A percentile compares a stretch with the other conserved stretches of the same genome.
Conservation (phyloP, 129 eudicot genomes). For the Rutidosis leptorrhynchoides region DNA sequence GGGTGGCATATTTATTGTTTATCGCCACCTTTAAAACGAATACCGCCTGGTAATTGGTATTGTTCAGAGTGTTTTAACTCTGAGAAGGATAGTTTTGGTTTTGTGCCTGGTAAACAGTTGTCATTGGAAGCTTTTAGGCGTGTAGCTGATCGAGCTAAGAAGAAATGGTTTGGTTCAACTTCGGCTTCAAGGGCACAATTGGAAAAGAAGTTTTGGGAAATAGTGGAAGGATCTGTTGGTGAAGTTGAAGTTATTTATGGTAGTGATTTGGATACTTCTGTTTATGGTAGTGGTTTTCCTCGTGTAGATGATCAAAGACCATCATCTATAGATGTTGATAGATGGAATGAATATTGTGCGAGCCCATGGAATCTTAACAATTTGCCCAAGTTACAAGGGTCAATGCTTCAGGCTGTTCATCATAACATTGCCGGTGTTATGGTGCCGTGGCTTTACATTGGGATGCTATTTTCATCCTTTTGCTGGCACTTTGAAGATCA, state of each 20-base stretch:
- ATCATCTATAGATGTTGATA: constrained; percentile 44
- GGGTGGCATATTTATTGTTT: constrained; percentile 98
- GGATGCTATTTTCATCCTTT: constrained; percentile 97
- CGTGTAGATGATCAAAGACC: constrained; percentile 62
- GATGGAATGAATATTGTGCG: constrained; percentile 72
- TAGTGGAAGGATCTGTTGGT: constrained; percentile 94
- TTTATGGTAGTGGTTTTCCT: constrained; percentile 95
- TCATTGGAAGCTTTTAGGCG: constrained; percentile 87
- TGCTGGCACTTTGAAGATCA: constrained; percentile 99
- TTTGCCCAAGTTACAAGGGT: constrained; percentile 90
- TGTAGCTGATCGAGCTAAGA: constrained; percentile 83
- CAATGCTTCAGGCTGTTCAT: constrained; percentile 91
- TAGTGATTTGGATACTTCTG: constrained; percentile 94
- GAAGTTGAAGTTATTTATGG: constrained; percentile 98
- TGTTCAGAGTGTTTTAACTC: constrained; percentile 92
- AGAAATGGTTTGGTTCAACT: constrained; percentile 86
- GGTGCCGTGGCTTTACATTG: constrained; percentile 99
- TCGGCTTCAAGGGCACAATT: constrained; percentile 62
- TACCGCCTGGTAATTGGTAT: constrained; percentile 97
- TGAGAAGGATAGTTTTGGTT: constrained; percentile 90
- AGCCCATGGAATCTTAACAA: constrained; percentile 99
- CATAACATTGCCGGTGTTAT: constrained; percentile 97
- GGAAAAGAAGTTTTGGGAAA: constrained; percentile 99
- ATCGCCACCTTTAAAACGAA: constrained; percentile 79
- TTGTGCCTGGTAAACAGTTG: constrained; percentile 80